A percentile compares a stretch with the other conserved stretches of the same genome.
Evolutionary conservation across 257 asterid species (phyloP).

Genomic region (Solanum arcanum): DNA sequence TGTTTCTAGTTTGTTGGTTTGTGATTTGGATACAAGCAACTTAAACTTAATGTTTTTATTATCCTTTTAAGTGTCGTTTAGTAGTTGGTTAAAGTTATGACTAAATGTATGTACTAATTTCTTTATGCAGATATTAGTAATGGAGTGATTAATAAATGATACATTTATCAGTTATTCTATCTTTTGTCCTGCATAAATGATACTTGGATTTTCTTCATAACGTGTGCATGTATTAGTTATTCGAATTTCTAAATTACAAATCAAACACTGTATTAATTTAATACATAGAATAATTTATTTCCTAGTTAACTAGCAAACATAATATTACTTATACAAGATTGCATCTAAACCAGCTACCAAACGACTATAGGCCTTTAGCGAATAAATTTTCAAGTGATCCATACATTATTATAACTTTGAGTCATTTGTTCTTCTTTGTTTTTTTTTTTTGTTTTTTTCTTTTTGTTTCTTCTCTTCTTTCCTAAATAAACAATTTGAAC

Average conservation of each 20-base stretch:
- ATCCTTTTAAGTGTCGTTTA: too few relatives aligned
- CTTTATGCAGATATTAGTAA: too few relatives aligned
- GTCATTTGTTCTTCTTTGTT: background rate
- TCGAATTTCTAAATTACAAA: too few relatives aligned
- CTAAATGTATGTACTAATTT: too few relatives aligned
- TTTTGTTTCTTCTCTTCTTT: background rate
- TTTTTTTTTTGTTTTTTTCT: background rate
- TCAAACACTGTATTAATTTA: too few relatives aligned
- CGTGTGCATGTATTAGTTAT: too few relatives aligned
- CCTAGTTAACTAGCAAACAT: background rate
- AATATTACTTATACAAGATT: background rate
- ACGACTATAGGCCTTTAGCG: background rate
- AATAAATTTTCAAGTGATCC: background rate
- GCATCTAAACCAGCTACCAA: background rate
- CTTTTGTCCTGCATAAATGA: too few relatives aligned
- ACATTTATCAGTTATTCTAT: too few relatives aligned
- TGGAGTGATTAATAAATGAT: too few relatives aligned
- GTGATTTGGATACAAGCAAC: background rate
- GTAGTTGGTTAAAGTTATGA: background rate
- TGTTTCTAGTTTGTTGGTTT: background rate
- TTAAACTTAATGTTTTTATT: background rate
- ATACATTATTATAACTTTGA: background rate
- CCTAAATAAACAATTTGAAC: background rate
- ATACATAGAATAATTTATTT: background rate
- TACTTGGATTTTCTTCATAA: too few relatives aligned